Conservation (phyloP, 2,329 filamentous ascomycete species). For the Sporothrix mexicana region DNA sequence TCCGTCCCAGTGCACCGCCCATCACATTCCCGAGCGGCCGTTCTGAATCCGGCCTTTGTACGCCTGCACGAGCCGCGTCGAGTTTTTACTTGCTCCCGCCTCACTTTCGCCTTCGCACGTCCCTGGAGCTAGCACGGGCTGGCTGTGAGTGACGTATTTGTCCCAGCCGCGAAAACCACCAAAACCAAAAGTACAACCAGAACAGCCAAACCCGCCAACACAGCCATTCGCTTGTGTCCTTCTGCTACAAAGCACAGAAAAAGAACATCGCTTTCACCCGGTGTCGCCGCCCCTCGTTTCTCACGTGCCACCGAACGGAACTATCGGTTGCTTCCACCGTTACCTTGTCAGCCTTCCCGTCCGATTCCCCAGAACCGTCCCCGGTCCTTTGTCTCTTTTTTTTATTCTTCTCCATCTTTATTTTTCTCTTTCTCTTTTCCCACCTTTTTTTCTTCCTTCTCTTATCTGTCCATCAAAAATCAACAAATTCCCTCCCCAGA, state of each 20-base stretch:
- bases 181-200: neutral
- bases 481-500: neutral
- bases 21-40: neutral
- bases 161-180: constrained; percentile 8
- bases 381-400: neutral
- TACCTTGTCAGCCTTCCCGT: neutral
- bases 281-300: neutral
- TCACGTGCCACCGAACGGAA: constrained; percentile 20
- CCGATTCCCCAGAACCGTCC: neutral
- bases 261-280: neutral
- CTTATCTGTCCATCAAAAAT: neutral
- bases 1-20: constrained; percentile 11
- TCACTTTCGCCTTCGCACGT: constrained; percentile 5
- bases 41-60: constrained; percentile 12
- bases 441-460: neutral
- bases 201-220: neutral
- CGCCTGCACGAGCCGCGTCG: neutral
- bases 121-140: constrained; percentile 31
- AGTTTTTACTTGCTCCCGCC: neutral
- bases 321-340: constrained; percentile 10
- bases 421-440: neutral
- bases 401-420: neutral
- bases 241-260: neutral
- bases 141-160: constrained; percentile 26
- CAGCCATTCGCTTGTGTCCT: neutral